Base-by-base conservation (phyloP, 2,329 filamentous ascomycete species). In the Xylaria arbuscula region DNA sequence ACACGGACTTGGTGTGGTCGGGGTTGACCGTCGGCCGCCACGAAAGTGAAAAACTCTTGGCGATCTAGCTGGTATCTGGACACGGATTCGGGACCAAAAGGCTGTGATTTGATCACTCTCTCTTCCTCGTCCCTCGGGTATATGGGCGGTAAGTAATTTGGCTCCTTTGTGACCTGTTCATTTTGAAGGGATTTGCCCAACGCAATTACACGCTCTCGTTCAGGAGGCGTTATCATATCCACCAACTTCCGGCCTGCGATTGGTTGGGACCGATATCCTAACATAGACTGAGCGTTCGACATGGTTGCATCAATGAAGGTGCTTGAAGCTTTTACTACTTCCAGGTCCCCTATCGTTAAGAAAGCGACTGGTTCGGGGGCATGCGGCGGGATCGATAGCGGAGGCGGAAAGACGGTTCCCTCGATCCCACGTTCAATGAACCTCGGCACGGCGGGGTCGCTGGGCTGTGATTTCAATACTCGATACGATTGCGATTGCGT, bases 121-220 rank as follows among this genome's bases (percentile, higher is more conserved):
- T 87, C 84, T 59, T 87, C 84, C 66, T 87, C 84, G 56, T 83
- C 80, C 70, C 84, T 84, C 45, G 82, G 83, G 68, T 88, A 84
- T n/a, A 90, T 90, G 1, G 89, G 89, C 3, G 89, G 88, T 22
- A 90, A 81, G 75, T 90, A 90, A 54, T 87, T 88, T 19, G 88
- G 88, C 36, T 89, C 87, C 64, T 83, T 87, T 71, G 83, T 81
- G 38, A 82, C 80, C 68, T 88, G 87, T 71, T 91, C 88, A 17
- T 86, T 84, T 61, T 87, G 83, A 55, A 91, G 81, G 59, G 83
- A 81, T 56, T 81, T 82, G 71, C 87, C 85, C 53, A 89, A 78
- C 9, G 78, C 79, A 48, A 80, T 74, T 4, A 89, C 80, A 68
- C 84, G 87, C 1, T 88, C 85, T 13, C 84, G 82, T 54, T 91